phyloP scores from a whole-genome alignment of 2,329 filamentous ascomycete genomes.

The Rutstroemia sp. region DNA sequence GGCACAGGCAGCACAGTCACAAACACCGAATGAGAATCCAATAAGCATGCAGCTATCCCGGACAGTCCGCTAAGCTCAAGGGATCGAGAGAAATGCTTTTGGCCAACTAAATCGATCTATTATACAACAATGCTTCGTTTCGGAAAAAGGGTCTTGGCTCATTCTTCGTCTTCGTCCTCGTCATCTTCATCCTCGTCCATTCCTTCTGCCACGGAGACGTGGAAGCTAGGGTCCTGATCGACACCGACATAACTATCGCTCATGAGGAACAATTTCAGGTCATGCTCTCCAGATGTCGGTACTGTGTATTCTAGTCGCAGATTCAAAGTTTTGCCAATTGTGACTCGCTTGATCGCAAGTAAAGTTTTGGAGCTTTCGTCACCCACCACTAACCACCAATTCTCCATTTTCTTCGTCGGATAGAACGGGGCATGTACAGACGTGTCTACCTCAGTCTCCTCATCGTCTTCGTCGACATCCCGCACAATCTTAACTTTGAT shows the following conservation, averaged over 20 bases:
- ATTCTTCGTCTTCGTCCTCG: slow-evolving; percentile 42
- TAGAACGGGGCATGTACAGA: slow-evolving; percentile 95
- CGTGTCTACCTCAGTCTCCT: slow-evolving; percentile 62
- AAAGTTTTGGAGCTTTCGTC: slow-evolving; percentile 84
- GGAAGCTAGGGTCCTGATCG: slow-evolving; percentile 89
- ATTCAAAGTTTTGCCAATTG: slow-evolving; percentile 70
- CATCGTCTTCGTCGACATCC: slow-evolving; percentile 67
- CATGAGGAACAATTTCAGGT: slow-evolving; percentile 89
- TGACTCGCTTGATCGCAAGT: slow-evolving; percentile 90
- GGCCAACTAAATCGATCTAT: slow-evolving; percentile 25
- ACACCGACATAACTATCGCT: slow-evolving; percentile 96
- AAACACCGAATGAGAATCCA: slow-evolving; percentile 19
- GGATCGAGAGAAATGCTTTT: slow-evolving; percentile 14
- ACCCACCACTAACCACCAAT: slow-evolving; percentile 96
- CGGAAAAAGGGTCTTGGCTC: slow-evolving; percentile 14
- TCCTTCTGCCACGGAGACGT: slow-evolving; percentile 76
- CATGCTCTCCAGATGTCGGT: slow-evolving; percentile 73
- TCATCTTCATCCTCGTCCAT: slow-evolving; percentile 93
- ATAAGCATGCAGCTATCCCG: slow-evolving; percentile 14
- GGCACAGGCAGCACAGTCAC: slow-evolving; percentile 25
- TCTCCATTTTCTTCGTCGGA: slow-evolving; percentile 85
- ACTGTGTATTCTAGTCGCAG: slow-evolving; percentile 83
- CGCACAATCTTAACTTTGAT: slow-evolving; percentile 80
- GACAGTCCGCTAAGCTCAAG: slow-evolving; percentile 10
- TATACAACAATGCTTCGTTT: slow-evolving; percentile 26